Base-by-base conservation (phyloP, 176 grass and related monocot species). In the Avena eriantha region DNA sequence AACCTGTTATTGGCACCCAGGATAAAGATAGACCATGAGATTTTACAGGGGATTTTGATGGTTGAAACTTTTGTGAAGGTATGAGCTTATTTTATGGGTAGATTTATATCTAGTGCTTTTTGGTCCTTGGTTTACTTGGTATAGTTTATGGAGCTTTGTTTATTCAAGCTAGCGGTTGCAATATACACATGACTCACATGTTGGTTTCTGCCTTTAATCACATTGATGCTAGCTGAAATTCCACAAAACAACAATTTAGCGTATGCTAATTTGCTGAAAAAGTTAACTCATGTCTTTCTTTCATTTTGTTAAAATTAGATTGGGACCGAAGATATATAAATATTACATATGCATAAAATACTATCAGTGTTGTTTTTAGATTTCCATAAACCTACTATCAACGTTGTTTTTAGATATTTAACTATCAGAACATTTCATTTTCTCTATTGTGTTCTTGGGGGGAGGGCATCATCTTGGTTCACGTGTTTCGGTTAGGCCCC, bases 151-250 rank as follows among this genome's bases (percentile, higher is more conserved):
- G 85, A 56, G 59, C 85, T 3, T 77, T 90, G 54, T 81, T 90
- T 61, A 79, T 92, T 80, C 89, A 88, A 39, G 86, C 87, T 88
- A 90, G 71, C 82, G 10, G 51, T 98, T 72, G 87, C 87, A 4
- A 74, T 92, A 41, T 93, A 91, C 85, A 35, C 90, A 70, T 93
- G 95, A 76, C 29, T 91, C 22, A 21, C 91, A 51, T 90, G 93
- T 89, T 98, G 93, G 95, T 93, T 95, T 79, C 75, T 97, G 54
- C 95, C 91, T 73, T 70, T 91, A 79, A 95, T 98, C 88, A 95
- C 93, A 87, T 89, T 92, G 90, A 98, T 98, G 95, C 91, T 91
- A 55, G 91, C 91, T 76, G 95, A 95, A 93, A 93, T 95, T 78
- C 95, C 89, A 77, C 91, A 98, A 82, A 95, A 98, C 82, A 98